Base-by-base conservation (phyloP, 306 rosid species). In the Gillenia trifoliata region DNA sequence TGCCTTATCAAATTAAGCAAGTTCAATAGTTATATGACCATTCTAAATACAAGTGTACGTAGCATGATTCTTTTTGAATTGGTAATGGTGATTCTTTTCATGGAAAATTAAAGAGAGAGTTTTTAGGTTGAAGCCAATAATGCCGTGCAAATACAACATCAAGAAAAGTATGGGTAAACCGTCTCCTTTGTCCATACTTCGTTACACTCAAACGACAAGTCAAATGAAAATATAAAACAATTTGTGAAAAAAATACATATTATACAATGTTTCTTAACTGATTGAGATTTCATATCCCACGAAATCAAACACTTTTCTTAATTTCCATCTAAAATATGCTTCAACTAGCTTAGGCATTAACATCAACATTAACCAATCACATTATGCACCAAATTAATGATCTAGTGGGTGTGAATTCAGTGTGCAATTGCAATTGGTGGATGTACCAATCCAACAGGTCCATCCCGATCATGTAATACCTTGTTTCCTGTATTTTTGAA, bases 261-360 rank as follows among this genome's bases (percentile, higher is more conserved):
- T 77, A 67, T 49, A 65, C 59, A 25, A 38, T 64, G 82, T 88
- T 90, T 83, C 96, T 93, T 86, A 79, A 83, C 88, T 79, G 86
- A 80, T 83, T 87, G 84, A 87, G 85, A 87, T 86, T 90, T 83
- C 81, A 87, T 83, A 86, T 85, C 89, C 91, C 91, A 92, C 89
- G 87, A 88, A 90, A 90, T 79, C 81, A 78, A 83, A 80, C 61
- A 74, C 84, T 67, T 78, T 8, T 40, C 70, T 79, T 82, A 23
- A 15, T 87, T 78, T 78, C 82, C 75, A 76, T 77, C 82, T 43
- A 78, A 82, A 77, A 69, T 71, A 36, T 71, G 31, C 66, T 66
- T 63, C 8, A 67, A 52, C 40, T 80, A 82, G 83, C 47, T 88
- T 80, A 77, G 68, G 78, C 66, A 74, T 86, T 77, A 78, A 76